Evolutionary conservation across 192 early-diverging fungal species (phyloP), one percentile per base, ranked within the genome.

Genomic region (Tieghemiomyces parasiticus): DNA sequence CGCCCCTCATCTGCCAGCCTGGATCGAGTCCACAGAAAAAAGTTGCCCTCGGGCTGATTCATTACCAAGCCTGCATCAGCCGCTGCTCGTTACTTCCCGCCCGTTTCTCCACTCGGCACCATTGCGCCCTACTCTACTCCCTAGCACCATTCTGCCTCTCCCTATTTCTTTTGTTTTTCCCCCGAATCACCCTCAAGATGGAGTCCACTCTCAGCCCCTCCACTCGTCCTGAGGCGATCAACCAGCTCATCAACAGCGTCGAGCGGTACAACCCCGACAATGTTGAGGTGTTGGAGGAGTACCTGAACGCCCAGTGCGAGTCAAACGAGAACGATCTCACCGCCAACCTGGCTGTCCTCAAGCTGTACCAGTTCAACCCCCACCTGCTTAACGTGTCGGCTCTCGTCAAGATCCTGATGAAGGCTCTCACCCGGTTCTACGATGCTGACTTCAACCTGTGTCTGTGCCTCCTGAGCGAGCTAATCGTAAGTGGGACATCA

Each of bases 331-430:
- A 88, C 69, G 93, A 93, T 75, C 69, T 88, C 64, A 82, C 85
- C 80, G 93, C 93, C 6, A 91, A 91, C 73, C 78, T 95, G 42
- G 91, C 91, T 50, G 77, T 92, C 33, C 78, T 95, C 50, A 95
- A 95, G 67, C 78, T 95, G 74, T 89, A 93, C 76, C 93, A 95
- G 68, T 95, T 95, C 76, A 93, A 93, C 69, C 83, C 86, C 9
- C 68, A 83, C 32, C 75, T 82, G 66, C 65, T 80, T 55, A 90
- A 88, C 67, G 74, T 81, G 22, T 71, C 77, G 58, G 77, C 84
- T 26, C 75, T 92, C 55, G 74, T 71, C 66, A 81, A 80, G 60
- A 86, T 93, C 59, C 77, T 93, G 60, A 75, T 77, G 59, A 91
- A 93, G 65, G 81, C 90, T 31, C 71, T 93, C 44, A 89, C 85